These are phyloP conservation scores for Beauveria asiatica DNA, from an alignment of 2,329 filamentous ascomycete species.

Conservation along the genomic window DNA sequence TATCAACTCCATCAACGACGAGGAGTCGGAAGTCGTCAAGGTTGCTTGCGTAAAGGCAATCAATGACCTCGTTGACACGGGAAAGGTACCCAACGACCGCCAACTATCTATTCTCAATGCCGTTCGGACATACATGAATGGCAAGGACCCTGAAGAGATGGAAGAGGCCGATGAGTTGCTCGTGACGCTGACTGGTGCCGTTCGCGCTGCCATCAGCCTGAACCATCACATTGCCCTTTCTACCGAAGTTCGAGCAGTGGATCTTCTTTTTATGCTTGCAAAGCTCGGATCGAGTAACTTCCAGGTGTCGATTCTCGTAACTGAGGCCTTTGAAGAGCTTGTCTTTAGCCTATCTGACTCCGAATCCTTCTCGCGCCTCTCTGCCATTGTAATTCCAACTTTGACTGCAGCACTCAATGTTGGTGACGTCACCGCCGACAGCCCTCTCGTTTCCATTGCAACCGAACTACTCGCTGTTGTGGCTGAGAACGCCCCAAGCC, in stretches of 20 bases:
- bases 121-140: constrained; percentile 64
- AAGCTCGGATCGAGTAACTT: constrained; percentile 85
- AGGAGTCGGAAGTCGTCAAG: constrained; percentile 80
- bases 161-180: constrained; percentile 87
- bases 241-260: constrained; percentile 63
- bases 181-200: constrained; percentile 78
- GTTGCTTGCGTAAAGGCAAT: constrained; percentile 84
- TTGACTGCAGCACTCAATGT: constrained; percentile 85
- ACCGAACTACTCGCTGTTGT: constrained; percentile 76
- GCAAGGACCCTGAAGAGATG: constrained; percentile 74
- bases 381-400: constrained; percentile 77
- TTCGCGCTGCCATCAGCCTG: constrained; percentile 74
- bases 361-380: constrained; percentile 68
- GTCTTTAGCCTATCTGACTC: constrained; percentile 58
- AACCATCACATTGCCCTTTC: constrained; percentile 68
- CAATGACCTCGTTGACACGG: constrained; percentile 54
- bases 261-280: constrained; percentile 79
- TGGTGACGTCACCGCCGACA: constrained; percentile 74
- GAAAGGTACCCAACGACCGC: constrained; percentile 41
- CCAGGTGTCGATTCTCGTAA: constrained; percentile 79
- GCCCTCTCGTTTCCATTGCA: constrained; percentile 76
- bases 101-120: constrained; percentile 56
- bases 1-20: constrained; percentile 64
- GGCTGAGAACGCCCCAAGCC: constrained; percentile 73
- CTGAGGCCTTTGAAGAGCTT: constrained; percentile 86